A percentile compares a stretch with the other conserved stretches of the same genome.
phyloP scores from a whole-genome alignment of 257 asterid genomes.

The Craterostigma plantagineum region DNA sequence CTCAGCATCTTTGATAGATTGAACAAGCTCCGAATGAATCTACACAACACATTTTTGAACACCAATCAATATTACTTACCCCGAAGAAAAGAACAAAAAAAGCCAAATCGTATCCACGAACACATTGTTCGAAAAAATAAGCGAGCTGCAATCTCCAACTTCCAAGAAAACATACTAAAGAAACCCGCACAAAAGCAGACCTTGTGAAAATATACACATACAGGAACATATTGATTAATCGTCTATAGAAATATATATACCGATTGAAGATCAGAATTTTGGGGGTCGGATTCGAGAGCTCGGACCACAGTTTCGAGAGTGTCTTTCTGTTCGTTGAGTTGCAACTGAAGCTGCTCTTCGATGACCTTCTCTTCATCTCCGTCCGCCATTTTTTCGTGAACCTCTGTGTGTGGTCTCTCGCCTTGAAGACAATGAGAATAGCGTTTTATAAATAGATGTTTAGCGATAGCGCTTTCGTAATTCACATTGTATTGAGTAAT shows the following conservation, averaged over 20 bases:
- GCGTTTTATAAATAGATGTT: too few species aligned
- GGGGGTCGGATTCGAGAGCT: constrained; percentile 57
- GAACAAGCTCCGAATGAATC: constrained; percentile 67
- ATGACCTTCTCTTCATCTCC: constrained; percentile 50
- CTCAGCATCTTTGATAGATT: constrained; percentile 62
- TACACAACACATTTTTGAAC: constrained; percentile 9
- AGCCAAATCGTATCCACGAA: not conserved
- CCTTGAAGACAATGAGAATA: too few species aligned
- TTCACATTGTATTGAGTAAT: too few species aligned
- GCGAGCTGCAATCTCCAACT: too few species aligned
- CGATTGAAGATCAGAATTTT: constrained; percentile 50
- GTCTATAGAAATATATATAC: constrained; percentile 19
- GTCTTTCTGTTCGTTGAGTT: constrained; percentile 53
- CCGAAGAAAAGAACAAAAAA: not conserved
- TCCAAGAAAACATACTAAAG: not conserved
- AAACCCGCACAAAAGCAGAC: not conserved
- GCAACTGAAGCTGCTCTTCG: constrained; percentile 61
- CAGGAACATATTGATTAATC: not conserved
- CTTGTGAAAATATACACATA: not conserved
- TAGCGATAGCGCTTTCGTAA: too few species aligned
- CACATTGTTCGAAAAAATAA: too few species aligned
- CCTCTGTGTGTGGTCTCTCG: not conserved
- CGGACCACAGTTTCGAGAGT: constrained; percentile 49
- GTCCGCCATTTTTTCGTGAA: constrained; percentile 44
- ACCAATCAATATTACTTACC: not conserved